Evolutionary conservation across 345 rosid genomes (phyloP).

Genomic region (Gossypium bickii): DNA sequence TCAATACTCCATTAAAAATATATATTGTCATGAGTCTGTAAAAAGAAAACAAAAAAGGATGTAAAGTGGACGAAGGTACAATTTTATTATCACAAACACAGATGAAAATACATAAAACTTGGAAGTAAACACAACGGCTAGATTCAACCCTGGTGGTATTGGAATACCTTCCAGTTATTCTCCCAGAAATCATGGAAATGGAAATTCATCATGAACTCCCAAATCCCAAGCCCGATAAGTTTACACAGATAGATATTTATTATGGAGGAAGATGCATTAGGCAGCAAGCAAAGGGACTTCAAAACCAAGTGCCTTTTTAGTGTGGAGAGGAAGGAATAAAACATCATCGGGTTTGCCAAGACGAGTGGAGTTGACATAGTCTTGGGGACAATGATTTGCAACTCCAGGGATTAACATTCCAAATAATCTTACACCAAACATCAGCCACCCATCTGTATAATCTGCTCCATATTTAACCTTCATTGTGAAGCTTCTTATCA

Average conservation of each 20-base stretch:
- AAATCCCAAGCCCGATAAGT: too few species aligned
- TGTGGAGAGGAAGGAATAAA: not conserved
- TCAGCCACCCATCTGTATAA: slow-evolving; percentile 34
- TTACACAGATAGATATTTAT: too few species aligned
- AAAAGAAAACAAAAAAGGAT: not conserved
- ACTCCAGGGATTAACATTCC: slow-evolving; percentile 33
- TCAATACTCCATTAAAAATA: too few species aligned
- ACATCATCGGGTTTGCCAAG: slow-evolving; percentile 5
- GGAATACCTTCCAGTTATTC: not conserved
- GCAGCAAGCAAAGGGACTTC: not conserved
- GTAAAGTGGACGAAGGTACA: not conserved
- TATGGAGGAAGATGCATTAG: not conserved
- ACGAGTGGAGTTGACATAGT: slow-evolving; percentile 39
- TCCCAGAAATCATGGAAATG: not conserved
- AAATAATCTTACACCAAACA: slow-evolving; percentile 20
- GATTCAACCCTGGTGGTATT: not conserved
- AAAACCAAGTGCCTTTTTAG: not conserved
- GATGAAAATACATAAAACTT: not conserved
- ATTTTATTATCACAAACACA: not conserved
- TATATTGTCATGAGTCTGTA: too few species aligned
- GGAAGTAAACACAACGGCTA: too few species aligned
- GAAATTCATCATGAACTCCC: too few species aligned
- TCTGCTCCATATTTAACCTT: slow-evolving; percentile 17
- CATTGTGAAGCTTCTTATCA: slow-evolving; percentile 55
- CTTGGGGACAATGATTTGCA: slow-evolving; percentile 33